These are phyloP conservation scores for Chrysoporthe puriensis DNA, from an alignment of 2,329 filamentous ascomycete species.

Conservation along the genomic window DNA sequence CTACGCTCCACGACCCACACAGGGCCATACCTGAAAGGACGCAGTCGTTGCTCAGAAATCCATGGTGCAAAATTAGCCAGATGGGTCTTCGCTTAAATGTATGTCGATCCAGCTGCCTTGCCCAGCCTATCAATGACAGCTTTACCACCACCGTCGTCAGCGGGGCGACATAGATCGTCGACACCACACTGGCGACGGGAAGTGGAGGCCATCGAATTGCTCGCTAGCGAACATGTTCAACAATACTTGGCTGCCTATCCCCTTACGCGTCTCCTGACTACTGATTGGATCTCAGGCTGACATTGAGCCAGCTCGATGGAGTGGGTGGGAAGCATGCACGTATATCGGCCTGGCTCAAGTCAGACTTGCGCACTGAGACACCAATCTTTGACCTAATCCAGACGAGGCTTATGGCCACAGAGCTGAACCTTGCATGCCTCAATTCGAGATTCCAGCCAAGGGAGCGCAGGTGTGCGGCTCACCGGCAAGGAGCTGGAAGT, in stretches of 20 bases:
- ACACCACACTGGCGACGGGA: not conserved
- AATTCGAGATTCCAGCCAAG: not conserved
- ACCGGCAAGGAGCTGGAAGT: not conserved
- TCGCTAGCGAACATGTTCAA: not conserved
- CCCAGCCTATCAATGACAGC: not conserved
- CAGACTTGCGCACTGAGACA: not conserved
- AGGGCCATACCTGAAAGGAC: not conserved
- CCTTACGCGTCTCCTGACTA: not conserved
- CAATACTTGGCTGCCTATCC: not conserved
- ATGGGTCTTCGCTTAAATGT: not conserved
- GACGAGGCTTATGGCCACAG: not conserved
- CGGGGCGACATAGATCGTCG: not conserved
- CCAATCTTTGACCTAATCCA: not conserved
- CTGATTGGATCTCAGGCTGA: not conserved
- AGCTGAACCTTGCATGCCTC: not conserved
- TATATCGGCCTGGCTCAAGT: not conserved
- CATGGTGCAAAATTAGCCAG: constrained; percentile 15
- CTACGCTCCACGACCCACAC: constrained; percentile 9
- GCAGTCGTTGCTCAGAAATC: constrained; percentile 5
- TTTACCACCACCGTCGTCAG: not conserved
- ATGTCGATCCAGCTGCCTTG: not conserved
- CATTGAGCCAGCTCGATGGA: not conserved
- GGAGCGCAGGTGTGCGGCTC: not conserved
- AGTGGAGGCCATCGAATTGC: not conserved
- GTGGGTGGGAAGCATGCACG: not conserved